A percentile compares a stretch with the other conserved stretches of the same genome.
Conservation (phyloP, 2,329 filamentous ascomycete species). For the Hypoxylon sp. region DNA sequence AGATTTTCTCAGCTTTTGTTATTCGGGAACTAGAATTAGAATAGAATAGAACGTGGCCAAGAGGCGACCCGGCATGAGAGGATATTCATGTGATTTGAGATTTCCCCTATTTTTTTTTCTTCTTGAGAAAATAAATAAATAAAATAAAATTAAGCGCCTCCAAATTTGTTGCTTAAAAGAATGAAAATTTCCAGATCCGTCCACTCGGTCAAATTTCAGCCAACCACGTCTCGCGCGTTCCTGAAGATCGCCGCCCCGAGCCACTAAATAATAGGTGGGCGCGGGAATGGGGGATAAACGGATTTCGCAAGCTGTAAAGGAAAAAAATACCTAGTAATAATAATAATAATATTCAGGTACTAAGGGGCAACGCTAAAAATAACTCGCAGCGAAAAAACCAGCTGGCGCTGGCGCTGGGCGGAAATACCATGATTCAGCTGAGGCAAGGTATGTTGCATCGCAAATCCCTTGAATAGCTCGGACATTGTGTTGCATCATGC, state of each 20-base stretch:
- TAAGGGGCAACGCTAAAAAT: conserved; percentile 7
- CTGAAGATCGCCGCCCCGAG: conserved; percentile 35
- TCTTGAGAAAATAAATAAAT: not conserved
- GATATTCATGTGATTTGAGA: conserved; percentile 34
- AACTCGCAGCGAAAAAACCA: conserved; percentile 1
- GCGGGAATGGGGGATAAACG: conserved; percentile 1
- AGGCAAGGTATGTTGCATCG: conserved; percentile 22
- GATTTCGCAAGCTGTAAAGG: conserved; percentile 11
- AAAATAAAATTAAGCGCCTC: conserved; percentile 11
- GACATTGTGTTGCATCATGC: not conserved
- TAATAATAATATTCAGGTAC: not conserved
- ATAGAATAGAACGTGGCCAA: not conserved
- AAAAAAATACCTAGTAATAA: not conserved
- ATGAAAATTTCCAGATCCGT: conserved; percentile 40
- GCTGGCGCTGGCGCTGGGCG: not conserved
- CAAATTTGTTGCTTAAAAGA: conserved; percentile 3
- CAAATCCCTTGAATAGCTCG: conserved; percentile 11
- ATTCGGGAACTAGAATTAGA: not conserved
- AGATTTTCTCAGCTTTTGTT: conserved; percentile 2
- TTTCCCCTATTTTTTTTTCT: conserved; percentile 7
- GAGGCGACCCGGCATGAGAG: conserved; percentile 30
- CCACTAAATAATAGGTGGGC: conserved; percentile 7
- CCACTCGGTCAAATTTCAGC: conserved; percentile 24
- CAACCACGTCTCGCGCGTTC: conserved; percentile 39
- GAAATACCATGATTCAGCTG: conserved; percentile 7